Conservation (phyloP, 2,329 filamentous ascomycete genomes). For the Ophiostoma australiae region DNA sequence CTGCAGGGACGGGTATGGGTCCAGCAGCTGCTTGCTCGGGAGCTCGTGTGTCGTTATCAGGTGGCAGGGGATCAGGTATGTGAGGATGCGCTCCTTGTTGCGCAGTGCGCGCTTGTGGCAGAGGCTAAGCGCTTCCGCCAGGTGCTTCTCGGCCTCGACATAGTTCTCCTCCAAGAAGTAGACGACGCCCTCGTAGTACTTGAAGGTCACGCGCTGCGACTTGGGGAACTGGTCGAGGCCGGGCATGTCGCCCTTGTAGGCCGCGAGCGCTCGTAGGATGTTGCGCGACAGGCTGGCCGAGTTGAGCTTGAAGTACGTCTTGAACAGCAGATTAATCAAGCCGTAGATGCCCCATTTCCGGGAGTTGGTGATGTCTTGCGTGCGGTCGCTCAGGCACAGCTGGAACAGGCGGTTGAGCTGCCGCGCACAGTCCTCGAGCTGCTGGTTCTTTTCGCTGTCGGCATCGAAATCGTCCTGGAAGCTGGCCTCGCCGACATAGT, state of each 20-base stretch:
- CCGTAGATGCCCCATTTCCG: conserved; percentile 98
- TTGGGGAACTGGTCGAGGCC: conserved; percentile 73
- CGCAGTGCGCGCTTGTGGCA: conserved; percentile 67
- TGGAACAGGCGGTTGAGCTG: conserved; percentile 90
- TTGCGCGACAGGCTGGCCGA: conserved; percentile 85
- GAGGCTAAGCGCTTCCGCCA: conserved; percentile 74
- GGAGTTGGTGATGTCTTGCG: conserved; percentile 68
- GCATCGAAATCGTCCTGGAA: conserved; percentile 80
- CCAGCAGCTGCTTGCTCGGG: conserved; percentile 66
- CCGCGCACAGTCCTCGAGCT: conserved; percentile 83
- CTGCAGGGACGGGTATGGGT: conserved; percentile 70
- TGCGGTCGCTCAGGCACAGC: conserved; percentile 80
- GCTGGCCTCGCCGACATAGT: conserved; percentile 38
- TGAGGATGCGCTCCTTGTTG: conserved; percentile 89
- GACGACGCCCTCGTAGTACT: conserved; percentile 93
- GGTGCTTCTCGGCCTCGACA: conserved; percentile 65
- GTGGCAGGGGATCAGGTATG: conserved; percentile 89
- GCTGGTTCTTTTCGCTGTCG: conserved; percentile 71
- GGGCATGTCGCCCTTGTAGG: conserved; percentile 75
- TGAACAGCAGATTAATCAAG: conserved; percentile 91
- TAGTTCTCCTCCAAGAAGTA: conserved; percentile 94
- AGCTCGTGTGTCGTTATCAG: conserved; percentile 83
- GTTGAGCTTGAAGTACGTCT: conserved; percentile 96
- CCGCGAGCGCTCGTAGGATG: conserved; percentile 75
- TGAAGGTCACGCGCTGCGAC: conserved; percentile 89